Base-by-base conservation (phyloP, 805 yeast species). In the Teunomyces aglyptinius region DNA sequence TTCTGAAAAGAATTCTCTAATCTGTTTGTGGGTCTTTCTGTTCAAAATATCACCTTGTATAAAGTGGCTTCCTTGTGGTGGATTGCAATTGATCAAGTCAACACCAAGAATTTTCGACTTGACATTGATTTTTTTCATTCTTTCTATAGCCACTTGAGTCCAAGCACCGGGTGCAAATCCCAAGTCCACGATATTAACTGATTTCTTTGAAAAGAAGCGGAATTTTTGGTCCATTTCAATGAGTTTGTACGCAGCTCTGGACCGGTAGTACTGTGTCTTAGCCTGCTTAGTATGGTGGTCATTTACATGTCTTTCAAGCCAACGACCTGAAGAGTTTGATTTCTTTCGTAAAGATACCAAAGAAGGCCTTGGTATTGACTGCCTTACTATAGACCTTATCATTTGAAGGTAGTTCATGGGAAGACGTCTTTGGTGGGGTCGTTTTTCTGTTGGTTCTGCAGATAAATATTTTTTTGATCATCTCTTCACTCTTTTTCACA, bases 201-300 rank as follows among this genome's bases (percentile, higher is more conserved):
- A 73, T 2, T 73, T 73, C 33, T 67, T 64, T 40, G 50, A 60
- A 61, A 92, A 83, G 2, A 94, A 49, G 27, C 71, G 63, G 65
- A 73, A 86, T 55, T 78, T 81, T 12, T 80, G 71, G 60, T 91
- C 82, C 8, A 94, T 74, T 59, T 92, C 95, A 18, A 82, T 63
- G 28, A 94, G 70, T 59, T 94, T 94, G 68, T 82, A 92, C 0
- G 97, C 97, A 0, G 99, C 99, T 38, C 99, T 66, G 1, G 97
- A 89, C 55, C 83, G 76, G 55, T 79, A 79, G 43, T 86, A 78
- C 38, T 76, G 73, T 4, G 68, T 66, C 54, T 77, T 80, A 3
- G 97, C 92, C 52, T 83, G 83, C 46, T 77, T 71, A 3, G 90
- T 76, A 64, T 73, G 89, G 20, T 55, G 68, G 60, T 92, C 98